These are phyloP conservation scores for Histomonas meleagridis DNA, from an alignment of 208 protist species.

Conservation along the genomic window DNA sequence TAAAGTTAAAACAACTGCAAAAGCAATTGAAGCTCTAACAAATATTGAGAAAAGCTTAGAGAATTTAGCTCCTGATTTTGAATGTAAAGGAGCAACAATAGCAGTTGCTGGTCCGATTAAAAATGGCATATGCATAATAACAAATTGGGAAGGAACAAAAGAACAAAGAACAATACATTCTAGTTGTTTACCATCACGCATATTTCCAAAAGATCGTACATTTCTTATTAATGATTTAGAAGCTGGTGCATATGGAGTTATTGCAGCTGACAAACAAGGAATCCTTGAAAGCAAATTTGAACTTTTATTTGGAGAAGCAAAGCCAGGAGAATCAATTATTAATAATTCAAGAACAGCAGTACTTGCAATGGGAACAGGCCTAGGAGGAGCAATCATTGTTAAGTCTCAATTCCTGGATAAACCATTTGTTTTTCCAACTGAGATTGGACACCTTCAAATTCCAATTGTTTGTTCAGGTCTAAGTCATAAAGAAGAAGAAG, in stretches of 20 bases:
- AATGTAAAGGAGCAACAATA: not conserved
- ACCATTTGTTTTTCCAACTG: not conserved
- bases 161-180: not conserved
- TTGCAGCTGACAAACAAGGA: not conserved
- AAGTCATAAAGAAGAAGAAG: not conserved
- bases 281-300: not conserved
- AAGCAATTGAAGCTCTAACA: not conserved
- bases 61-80: not conserved
- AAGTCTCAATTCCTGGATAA: not conserved
- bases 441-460: not conserved
- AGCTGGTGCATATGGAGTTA: conserved; percentile 11
- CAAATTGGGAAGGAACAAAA: not conserved
- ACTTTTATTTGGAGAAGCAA: not conserved
- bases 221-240: not conserved
- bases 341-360: conserved; percentile 7
- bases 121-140: not conserved
- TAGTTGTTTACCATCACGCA: not conserved
- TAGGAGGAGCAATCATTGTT: not conserved
- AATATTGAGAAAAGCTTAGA: not conserved
- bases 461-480: not conserved
- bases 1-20: not conserved
- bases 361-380: not conserved
- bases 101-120: conserved; percentile 32
- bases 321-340: not conserved
- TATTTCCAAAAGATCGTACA: not conserved